Percentiles rank a stretch among this genome's conserved stretches.
phyloP scores from a whole-genome alignment of 2,329 filamentous ascomycete species.

The Ceratocystis harringtonii region DNA sequence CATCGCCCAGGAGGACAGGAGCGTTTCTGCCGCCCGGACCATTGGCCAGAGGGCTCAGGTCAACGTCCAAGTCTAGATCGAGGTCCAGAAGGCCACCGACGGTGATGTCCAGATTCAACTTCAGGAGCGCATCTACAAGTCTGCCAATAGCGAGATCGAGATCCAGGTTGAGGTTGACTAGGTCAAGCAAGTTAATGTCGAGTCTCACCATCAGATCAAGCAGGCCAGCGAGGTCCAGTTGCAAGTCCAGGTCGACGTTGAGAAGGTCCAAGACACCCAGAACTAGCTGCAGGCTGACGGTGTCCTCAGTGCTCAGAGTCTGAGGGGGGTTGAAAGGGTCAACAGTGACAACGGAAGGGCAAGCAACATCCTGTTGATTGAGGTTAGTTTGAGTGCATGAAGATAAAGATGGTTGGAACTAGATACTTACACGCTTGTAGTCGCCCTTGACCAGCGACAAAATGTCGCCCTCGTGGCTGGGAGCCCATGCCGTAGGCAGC shows the following conservation, averaged over 20 bases:
- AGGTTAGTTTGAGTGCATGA: background rate
- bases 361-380: background rate
- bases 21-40: background rate
- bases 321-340: conserved; percentile 12
- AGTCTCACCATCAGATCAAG: conserved; percentile 13
- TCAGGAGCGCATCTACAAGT: conserved; percentile 8
- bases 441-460: background rate
- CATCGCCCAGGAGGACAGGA: conserved; percentile 7
- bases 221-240: conserved; percentile 9
- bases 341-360: conserved; percentile 12
- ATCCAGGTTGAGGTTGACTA: conserved; percentile 14
- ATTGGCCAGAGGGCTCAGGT: conserved; percentile 1
- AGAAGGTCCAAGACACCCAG: conserved; percentile 14
- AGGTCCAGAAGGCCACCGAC: conserved; percentile 11
- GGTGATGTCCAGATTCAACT: conserved; percentile 9
- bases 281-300: conserved; percentile 6
- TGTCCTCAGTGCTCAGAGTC: conserved; percentile 6
- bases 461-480: background rate
- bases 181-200: conserved; percentile 14
- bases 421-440: conserved; percentile 13
- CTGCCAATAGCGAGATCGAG: conserved; percentile 7
- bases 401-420: background rate
- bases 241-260: conserved; percentile 4
- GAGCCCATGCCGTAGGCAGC: background rate
- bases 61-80: conserved; percentile 8